Base-by-base conservation (phyloP, 768 basidiomycete genomes). In the Lactarius akahatsu region DNA sequence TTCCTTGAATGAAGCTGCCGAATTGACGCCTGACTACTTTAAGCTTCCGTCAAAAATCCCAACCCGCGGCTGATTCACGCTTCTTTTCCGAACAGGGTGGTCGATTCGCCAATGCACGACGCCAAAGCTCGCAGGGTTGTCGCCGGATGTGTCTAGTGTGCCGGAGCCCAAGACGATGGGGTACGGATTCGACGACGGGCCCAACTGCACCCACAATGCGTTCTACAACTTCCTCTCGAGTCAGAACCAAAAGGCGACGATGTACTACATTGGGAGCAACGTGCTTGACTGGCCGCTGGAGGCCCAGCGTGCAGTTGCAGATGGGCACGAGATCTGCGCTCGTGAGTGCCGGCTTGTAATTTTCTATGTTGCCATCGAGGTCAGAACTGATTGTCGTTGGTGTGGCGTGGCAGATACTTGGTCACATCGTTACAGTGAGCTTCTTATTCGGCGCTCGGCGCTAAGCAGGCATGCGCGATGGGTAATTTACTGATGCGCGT, bases 151-250 rank as follows among this genome's bases (percentile, higher is more conserved):
- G 55, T 66, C 77, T 0, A 71, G 67, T n/a, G 78, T 82, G 28
- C 84, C 86, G 9, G 85, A 86, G 84, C 86, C 86, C 36, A 71
- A 73, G 13, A 84, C 85, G 2, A 75, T 86, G 26, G 86, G 85
- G 1, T 87, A 83, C 54, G 85, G 80, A 3, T 87, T 87, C 64
- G 86, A 88, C 66, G 86, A 88, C 66, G 86, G 86, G 1, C 86
- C 86, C 2, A 86, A 85, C 70, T 88, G 86, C 71, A 81, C 83
- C 2, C 86, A 88, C 66, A 87, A 87, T 63, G 79, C 77, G 3
- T 88, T 87, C 67, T 88, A 88, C 55, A 79, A 86, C 66, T 88
- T 74, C 68, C 78, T 88, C 34, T 59, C 71, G 3, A 72, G 77
- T 11, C 77, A 87, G 68, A 78, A 85, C 36, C 86, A 88, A 76